phyloP scores from a whole-genome alignment of 1,284 basidiomycete species.

The Microbotryum lychnidis-dioicae region DNA sequence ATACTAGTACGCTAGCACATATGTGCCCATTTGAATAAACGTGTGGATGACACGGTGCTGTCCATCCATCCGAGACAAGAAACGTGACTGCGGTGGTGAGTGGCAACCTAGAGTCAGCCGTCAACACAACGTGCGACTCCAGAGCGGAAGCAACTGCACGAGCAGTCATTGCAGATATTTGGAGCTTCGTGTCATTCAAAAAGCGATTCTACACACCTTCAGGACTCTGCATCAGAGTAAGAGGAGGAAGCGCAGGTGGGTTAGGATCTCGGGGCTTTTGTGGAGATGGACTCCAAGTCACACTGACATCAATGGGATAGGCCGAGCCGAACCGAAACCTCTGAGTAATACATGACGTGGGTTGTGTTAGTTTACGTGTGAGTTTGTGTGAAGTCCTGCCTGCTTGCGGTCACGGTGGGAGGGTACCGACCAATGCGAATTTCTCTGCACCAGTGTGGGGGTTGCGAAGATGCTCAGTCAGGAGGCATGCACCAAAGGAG shows the following conservation, averaged over 20 bases:
- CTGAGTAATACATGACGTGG: neutral
- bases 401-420: no score
- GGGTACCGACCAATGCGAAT: constrained; percentile 17
- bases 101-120: neutral
- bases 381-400: no score
- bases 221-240: neutral
- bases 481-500: neutral
- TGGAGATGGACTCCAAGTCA: neutral
- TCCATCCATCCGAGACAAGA: constrained; percentile 34
- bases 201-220: neutral
- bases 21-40: constrained; percentile 41
- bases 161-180: neutral
- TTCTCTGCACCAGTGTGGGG: constrained; percentile 14
- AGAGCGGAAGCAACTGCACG: neutral
- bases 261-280: neutral
- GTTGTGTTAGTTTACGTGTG: no score
- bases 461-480: neutral
- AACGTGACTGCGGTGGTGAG: constrained; percentile 40
- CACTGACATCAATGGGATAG: constrained; percentile 25
- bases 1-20: constrained; percentile 38
- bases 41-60: constrained; percentile 42
- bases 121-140: neutral
- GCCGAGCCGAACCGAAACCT: constrained; percentile 18
- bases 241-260: neutral
- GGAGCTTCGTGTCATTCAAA: neutral